Percentiles rank a stretch among this genome's conserved stretches.
Conservation (phyloP, 2,329 filamentous ascomycete genomes). For the Alternaria ethzedia region DNA sequence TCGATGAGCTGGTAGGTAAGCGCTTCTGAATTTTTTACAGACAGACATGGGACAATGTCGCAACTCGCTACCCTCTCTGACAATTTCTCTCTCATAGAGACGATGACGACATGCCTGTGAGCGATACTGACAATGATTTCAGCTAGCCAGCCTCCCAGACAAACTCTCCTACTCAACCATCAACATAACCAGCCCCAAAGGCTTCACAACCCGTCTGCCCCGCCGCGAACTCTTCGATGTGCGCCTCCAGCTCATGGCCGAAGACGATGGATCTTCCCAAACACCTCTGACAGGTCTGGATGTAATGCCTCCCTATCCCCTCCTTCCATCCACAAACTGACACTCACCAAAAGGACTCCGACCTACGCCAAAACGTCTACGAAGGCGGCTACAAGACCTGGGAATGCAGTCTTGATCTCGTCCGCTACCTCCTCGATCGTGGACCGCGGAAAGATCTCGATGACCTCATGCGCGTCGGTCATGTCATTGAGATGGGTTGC, state of each 20-base stretch:
- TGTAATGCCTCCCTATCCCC: neutral
- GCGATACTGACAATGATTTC: neutral
- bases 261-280: conserved; percentile 54
- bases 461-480: conserved; percentile 56
- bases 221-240: conserved; percentile 83
- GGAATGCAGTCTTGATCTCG: conserved; percentile 83
- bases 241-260: conserved; percentile 79
- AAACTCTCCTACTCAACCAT: conserved; percentile 74
- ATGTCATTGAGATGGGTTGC: conserved; percentile 71
- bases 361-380: conserved; percentile 82
- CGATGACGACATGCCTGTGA: fast-evolving
- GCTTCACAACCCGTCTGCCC: conserved; percentile 63
- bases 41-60: neutral
- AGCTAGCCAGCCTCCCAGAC: conserved; percentile 69
- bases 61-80: neutral
- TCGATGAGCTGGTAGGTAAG: conserved; percentile 56
- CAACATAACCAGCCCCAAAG: conserved; percentile 65
- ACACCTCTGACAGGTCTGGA: conserved; percentile 40
- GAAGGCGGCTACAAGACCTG: conserved; percentile 90
- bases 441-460: conserved; percentile 58
- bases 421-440: conserved; percentile 65
- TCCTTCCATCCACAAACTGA: conserved; percentile 19
- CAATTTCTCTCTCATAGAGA: neutral
- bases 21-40: neutral
- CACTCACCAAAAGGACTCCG: conserved; percentile 55